A percentile compares a stretch with the other conserved stretches of the same genome.
phyloP scores from a whole-genome alignment of 1,284 basidiomycete genomes.

The Trichosporon coremiiforme region DNA sequence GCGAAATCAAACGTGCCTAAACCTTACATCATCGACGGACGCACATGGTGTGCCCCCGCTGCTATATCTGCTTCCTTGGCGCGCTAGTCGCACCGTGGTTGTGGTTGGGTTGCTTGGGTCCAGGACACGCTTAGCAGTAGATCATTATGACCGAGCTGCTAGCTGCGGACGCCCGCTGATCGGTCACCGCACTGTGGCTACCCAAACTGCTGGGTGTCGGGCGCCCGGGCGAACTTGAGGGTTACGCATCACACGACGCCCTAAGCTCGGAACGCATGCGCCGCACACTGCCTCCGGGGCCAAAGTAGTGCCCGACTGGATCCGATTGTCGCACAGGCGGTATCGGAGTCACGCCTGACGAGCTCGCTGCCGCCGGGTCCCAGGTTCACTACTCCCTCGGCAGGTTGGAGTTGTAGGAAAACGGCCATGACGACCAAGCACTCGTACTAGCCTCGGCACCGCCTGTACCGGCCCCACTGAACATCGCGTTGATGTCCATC shows the following conservation, averaged over 20 bases:
- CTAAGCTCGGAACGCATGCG: not conserved
- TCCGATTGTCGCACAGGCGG: too few species aligned
- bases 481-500: constrained; percentile 16
- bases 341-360: not conserved
- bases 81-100: not conserved
- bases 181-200: too few species aligned
- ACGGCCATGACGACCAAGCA: constrained; percentile 11
- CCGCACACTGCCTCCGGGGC: not conserved
- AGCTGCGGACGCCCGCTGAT: too few species aligned
- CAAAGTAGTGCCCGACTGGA: too few species aligned
- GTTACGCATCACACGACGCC: not conserved
- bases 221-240: not conserved
- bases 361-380: not conserved
- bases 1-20: not conserved
- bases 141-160: not conserved
- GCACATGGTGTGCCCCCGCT: too few species aligned
- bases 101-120: too few species aligned
- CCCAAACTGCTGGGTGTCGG: not conserved
- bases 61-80: not conserved
- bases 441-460: constrained; percentile 5
- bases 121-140: not conserved
- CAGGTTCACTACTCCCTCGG: constrained; percentile 6
- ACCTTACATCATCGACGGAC: not conserved
- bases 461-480: not conserved
- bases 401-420: constrained; percentile 11